Percentiles rank a stretch among this genome's conserved stretches.
Conservation (phyloP, 116 monocot species). For the Papilionanthe hybrid region DNA sequence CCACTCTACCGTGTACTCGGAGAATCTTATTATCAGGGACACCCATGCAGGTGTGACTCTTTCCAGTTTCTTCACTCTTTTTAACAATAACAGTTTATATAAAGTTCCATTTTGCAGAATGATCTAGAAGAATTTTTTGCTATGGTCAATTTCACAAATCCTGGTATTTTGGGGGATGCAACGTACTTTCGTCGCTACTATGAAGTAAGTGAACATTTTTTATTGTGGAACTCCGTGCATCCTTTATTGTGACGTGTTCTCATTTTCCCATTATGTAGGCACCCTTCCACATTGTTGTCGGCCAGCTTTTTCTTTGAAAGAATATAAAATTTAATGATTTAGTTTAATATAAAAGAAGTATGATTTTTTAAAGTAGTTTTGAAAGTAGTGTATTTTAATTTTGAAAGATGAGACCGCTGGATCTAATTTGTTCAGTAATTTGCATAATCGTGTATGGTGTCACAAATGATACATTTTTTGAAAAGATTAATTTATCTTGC, state of each 20-base stretch:
- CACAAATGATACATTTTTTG: too few species aligned
- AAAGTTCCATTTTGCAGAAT: slow-evolving; percentile 49
- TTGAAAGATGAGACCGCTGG: too few species aligned
- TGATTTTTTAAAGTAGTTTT: too few species aligned
- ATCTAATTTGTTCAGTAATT: too few species aligned
- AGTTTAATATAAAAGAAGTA: too few species aligned
- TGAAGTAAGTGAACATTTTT: slow-evolving; percentile 56
- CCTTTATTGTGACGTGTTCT: background rate
- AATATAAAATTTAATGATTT: too few species aligned
- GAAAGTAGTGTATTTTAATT: too few species aligned
- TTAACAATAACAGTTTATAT: background rate
- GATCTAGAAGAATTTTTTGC: slow-evolving; percentile 98
- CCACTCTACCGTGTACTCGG: slow-evolving; percentile 75
- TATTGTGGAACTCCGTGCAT: background rate
- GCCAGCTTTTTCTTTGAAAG: too few species aligned
- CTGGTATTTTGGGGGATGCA: slow-evolving; percentile 79
- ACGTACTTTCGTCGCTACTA: slow-evolving; percentile 80
- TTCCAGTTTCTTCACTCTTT: background rate
- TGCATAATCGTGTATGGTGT: too few species aligned
- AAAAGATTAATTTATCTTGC: too few species aligned
- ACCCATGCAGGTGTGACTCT: slow-evolving; percentile 74
- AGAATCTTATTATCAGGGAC: slow-evolving; percentile 93
- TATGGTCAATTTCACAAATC: slow-evolving; percentile 99
- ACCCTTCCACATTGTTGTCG: background rate
- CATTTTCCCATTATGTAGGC: background rate